These are phyloP conservation scores for Diphasiastrum complanatum DNA, from an alignment of 83 land plant species.

Conservation along the genomic window DNA sequence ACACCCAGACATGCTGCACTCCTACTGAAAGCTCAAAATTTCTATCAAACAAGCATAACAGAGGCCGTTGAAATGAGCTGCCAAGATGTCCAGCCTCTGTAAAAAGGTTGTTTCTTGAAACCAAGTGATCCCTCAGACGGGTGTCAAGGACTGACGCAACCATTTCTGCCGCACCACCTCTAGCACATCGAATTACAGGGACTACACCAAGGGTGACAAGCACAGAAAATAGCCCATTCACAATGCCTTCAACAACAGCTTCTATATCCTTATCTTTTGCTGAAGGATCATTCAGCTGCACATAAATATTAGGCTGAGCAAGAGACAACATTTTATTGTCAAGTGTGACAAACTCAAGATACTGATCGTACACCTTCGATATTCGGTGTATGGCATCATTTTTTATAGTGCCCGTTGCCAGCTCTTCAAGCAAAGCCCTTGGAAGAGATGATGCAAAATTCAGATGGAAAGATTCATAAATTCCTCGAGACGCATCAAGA, in stretches of 20 bases:
- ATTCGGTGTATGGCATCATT: slow-evolving; percentile 57
- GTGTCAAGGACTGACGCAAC: slow-evolving; percentile 73
- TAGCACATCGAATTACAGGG: slow-evolving; percentile 76
- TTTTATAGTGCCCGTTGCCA: slow-evolving; percentile 56
- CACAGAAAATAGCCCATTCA: slow-evolving; percentile 74
- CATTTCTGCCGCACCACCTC: slow-evolving; percentile 95
- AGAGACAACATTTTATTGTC: slow-evolving; percentile 84
- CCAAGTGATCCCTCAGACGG: slow-evolving; percentile 61
- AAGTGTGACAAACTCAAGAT: slow-evolving; percentile 75
- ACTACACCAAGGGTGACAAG: slow-evolving; percentile 80
- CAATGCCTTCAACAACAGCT: slow-evolving; percentile 63
- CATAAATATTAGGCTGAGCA: slow-evolving; percentile 57
- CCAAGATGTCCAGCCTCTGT: slow-evolving; percentile 64
- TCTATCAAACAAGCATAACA: slow-evolving; percentile 82
- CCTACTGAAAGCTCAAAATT: slow-evolving; percentile 86
- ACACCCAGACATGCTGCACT: slow-evolving; percentile 94
- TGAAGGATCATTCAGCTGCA: slow-evolving; percentile 79
- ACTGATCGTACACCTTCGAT: slow-evolving; percentile 84
- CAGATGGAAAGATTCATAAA: slow-evolving; percentile 71
- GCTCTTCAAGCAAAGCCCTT: slow-evolving; percentile 72
- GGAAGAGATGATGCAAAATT: slow-evolving; percentile 89
- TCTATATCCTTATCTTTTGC: slow-evolving; percentile 81
- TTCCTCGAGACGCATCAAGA: slow-evolving; percentile 49
- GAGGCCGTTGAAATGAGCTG: slow-evolving; percentile 75
- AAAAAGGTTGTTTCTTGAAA: slow-evolving; percentile 74